Evolutionary conservation across 331 rosid genomes (phyloP).

Genomic region (Ulmus americana): DNA sequence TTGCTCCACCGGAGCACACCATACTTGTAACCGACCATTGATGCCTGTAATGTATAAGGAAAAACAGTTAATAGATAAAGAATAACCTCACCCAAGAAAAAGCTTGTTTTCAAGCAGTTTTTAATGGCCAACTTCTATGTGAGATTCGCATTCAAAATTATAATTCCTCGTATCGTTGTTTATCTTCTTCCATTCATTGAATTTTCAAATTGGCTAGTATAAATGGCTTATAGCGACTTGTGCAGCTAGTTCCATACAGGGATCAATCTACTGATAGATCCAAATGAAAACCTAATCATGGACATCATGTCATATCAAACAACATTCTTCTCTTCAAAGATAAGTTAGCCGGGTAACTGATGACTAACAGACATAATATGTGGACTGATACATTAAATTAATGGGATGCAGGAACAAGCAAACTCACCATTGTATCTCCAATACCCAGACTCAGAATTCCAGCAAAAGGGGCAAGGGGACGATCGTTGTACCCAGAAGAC

Average conservation of each 20-base stretch:
- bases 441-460: constrained; percentile 90
- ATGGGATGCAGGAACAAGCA: background rate
- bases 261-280: background rate
- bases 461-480: constrained; percentile 86
- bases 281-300: background rate
- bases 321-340: background rate
- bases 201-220: background rate
- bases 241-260: background rate
- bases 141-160: background rate
- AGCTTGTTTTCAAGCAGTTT: background rate
- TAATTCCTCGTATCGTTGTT: background rate
- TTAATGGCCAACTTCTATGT: background rate
- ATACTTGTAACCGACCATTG: constrained; percentile 91
- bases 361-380: background rate
- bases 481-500: constrained; percentile 77
- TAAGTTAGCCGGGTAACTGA: background rate
- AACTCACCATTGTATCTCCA: constrained; percentile 88
- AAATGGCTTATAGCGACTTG: background rate
- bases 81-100: background rate
- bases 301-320: background rate
- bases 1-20: constrained; percentile 96
- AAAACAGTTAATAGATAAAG: constrained; percentile 6
- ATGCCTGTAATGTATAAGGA: constrained; percentile 52
- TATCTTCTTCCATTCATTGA: background rate
- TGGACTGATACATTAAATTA: background rate